A percentile compares a stretch with the other conserved stretches of the same genome.
Conservation (phyloP, 2,329 filamentous ascomycete genomes). For the Lachnellula occidentalis region DNA sequence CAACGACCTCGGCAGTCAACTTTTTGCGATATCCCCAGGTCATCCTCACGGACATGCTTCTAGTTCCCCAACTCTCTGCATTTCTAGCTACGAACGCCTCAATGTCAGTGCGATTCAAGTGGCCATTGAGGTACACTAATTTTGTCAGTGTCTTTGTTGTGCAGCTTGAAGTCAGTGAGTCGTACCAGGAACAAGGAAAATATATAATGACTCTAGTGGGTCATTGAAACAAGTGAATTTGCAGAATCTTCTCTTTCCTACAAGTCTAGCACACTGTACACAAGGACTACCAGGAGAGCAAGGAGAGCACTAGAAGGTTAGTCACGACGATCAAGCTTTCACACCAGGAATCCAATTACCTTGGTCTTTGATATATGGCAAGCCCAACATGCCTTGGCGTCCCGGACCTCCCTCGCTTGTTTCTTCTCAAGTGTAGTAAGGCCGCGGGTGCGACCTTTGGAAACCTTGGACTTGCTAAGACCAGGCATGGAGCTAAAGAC, state of each 20-base stretch:
- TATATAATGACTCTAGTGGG: constrained; percentile 26
- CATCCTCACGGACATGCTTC: constrained; percentile 21
- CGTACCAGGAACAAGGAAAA: constrained; percentile 27
- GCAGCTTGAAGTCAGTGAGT: neutral
- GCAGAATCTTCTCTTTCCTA: constrained; percentile 29
- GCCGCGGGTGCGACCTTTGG: constrained; percentile 23
- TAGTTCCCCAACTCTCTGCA: constrained; percentile 24
- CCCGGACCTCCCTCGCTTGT: constrained; percentile 28
- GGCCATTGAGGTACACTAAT: constrained; percentile 25
- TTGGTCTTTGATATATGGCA: constrained; percentile 32
- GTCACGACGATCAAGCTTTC: neutral
- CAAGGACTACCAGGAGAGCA: constrained; percentile 29
- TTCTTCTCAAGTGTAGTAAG: constrained; percentile 28
- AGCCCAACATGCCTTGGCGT: constrained; percentile 30
- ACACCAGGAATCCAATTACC: constrained; percentile 8
- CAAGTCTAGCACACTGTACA: constrained; percentile 27
- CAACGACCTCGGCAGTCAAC: constrained; percentile 24
- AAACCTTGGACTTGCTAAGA: constrained; percentile 19
- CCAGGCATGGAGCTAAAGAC: constrained; percentile 22
- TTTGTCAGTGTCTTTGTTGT: constrained; percentile 4
- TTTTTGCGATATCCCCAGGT: constrained; percentile 25
- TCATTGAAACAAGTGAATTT: constrained; percentile 30
- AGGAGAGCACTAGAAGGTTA: constrained; percentile 24
- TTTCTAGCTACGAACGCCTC: constrained; percentile 26
- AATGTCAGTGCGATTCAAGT: constrained; percentile 26